Conservation (phyloP, 345 rosid species). For the Abelmoschus esculentus region DNA sequence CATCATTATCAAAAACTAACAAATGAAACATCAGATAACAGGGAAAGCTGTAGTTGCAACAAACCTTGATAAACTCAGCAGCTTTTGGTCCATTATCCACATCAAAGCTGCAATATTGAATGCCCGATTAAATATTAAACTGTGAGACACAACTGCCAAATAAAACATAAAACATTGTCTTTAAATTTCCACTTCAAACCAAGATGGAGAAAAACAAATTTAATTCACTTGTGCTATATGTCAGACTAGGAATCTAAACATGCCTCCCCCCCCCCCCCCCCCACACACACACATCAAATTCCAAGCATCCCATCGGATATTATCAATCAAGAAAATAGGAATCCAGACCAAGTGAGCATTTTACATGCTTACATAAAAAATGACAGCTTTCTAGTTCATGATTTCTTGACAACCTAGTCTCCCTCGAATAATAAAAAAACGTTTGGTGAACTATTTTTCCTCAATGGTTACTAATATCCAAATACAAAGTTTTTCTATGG, state of each 20-base stretch:
- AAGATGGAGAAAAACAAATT: neutral
- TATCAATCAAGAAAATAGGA: neutral
- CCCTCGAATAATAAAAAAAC: neutral
- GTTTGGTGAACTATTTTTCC: neutral
- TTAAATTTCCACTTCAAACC: constrained; percentile 1
- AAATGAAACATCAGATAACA: neutral
- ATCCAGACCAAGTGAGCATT: neutral
- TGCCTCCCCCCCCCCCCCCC: neutral
- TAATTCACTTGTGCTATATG: neutral
- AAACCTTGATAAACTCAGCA: constrained; percentile 86
- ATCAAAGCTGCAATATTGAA: constrained; percentile 58
- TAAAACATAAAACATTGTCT: neutral
- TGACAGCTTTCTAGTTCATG: neutral
- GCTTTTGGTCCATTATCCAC: constrained; percentile 88
- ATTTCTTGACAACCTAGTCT: neutral
- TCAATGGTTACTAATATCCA: no score
- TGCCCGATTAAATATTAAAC: constrained; percentile 5
- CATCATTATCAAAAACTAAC: neutral
- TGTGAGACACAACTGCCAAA: neutral
- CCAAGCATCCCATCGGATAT: neutral
- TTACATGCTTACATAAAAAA: neutral
- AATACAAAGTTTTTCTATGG: no score
- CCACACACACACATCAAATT: no score
- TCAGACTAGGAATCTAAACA: neutral
- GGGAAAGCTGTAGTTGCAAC: constrained; percentile 15